phyloP scores from a whole-genome alignment of 2,329 filamentous ascomycete genomes.

The Fusarium verticillioides region DNA sequence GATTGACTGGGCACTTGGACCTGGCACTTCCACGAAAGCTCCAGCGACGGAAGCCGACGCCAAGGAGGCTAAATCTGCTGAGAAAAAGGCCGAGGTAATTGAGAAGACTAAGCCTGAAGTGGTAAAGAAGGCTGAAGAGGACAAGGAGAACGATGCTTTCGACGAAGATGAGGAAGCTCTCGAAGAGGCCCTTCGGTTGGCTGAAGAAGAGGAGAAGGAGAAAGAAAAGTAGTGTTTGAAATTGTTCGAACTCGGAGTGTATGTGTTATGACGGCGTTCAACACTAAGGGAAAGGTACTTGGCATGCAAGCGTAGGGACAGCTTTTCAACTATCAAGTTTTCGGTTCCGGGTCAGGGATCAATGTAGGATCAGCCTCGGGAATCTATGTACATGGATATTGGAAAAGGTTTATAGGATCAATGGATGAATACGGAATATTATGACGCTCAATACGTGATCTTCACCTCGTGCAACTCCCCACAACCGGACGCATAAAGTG shows the following conservation, averaged over 20 bases:
- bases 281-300: constrained; percentile 12
- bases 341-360: constrained; percentile 14
- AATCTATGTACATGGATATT: constrained; percentile 28
- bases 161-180: constrained; percentile 52
- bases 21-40: constrained; percentile 50
- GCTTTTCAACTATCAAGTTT: constrained; percentile 14
- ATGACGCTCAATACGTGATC: not conserved
- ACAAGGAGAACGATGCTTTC: constrained; percentile 45
- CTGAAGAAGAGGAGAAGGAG: constrained; percentile 44
- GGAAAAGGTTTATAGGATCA: constrained; percentile 5
- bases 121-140: constrained; percentile 23
- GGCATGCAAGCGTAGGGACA: constrained; percentile 8
- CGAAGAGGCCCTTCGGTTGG: constrained; percentile 49
- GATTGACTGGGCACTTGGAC: constrained; percentile 82
- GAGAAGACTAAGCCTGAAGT: constrained; percentile 35
- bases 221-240: constrained; percentile 29
- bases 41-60: constrained; percentile 37
- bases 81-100: constrained; percentile 44
- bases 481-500: not conserved
- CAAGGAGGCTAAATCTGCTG: constrained; percentile 32
- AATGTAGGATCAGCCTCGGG: constrained; percentile 22
- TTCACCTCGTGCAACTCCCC: not conserved
- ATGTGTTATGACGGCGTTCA: constrained; percentile 34
- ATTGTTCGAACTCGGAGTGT: constrained; percentile 12
- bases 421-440: constrained; percentile 6